A percentile compares a stretch with the other conserved stretches of the same genome.
Conservation (phyloP, 495 filamentous ascomycete genomes). For the Aspergillus saccharolyticus region DNA sequence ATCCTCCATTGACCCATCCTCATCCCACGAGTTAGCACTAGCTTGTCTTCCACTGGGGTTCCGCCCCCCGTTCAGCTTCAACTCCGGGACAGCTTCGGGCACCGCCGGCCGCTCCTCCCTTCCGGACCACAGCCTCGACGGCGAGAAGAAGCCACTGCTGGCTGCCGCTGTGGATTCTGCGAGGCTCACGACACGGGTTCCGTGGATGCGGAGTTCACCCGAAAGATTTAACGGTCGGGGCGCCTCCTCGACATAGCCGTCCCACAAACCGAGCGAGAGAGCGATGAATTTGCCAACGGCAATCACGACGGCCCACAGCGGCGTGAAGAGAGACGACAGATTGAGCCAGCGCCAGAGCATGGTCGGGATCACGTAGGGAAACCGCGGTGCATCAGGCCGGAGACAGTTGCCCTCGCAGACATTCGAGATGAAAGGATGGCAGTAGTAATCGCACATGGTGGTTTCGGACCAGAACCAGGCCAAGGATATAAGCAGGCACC, state of each 20-base stretch:
- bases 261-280: conserved; percentile 39
- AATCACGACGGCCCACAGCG: conserved; percentile 28
- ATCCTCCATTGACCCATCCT: conserved; percentile 30
- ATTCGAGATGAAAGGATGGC: conserved; percentile 48
- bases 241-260: conserved; percentile 41
- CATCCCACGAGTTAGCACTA: conserved; percentile 1
- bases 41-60: conserved; percentile 26
- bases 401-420: conserved; percentile 44
- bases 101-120: conserved; percentile 8
- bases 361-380: conserved; percentile 43
- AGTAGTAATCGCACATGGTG: conserved; percentile 56
- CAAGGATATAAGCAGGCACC: conserved; percentile 41
- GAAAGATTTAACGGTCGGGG: conserved; percentile 23
- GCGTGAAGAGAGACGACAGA: conserved; percentile 27
- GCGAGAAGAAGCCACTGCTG: conserved; percentile 15
- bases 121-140: conserved; percentile 9
- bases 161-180: conserved; percentile 7
- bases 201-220: conserved; percentile 34
- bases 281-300: conserved; percentile 29
- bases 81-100: conserved; percentile 11
- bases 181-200: conserved; percentile 20
- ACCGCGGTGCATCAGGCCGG: conserved; percentile 39
- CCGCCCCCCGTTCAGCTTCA: conserved; percentile 6
- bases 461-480: conserved; percentile 58
- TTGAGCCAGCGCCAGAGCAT: conserved; percentile 46